These are phyloP conservation scores for Citrus hindsii DNA, from an alignment of 345 rosid genomes.

Conservation along the genomic window DNA sequence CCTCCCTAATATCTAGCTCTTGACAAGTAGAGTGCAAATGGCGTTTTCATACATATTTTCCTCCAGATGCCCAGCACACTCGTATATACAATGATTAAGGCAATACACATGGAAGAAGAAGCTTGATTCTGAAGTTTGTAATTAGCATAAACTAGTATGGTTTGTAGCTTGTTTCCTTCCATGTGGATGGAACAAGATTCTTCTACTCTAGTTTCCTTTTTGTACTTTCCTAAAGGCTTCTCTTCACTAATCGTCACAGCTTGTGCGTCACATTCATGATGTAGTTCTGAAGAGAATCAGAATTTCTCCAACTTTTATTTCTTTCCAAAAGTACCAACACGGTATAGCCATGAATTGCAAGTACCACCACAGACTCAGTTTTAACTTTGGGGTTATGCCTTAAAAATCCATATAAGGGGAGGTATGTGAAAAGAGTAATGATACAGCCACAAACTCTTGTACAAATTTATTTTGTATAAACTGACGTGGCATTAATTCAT, in stretches of 20 bases:
- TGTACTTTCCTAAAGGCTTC: neutral
- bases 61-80: slow-evolving; percentile 4
- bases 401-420: no score
- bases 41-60: neutral
- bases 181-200: slow-evolving; percentile 30
- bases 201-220: slow-evolving; percentile 4
- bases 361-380: no score
- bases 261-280: slow-evolving; percentile 15
- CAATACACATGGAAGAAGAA: neutral
- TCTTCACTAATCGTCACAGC: slow-evolving; percentile 7
- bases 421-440: no score
- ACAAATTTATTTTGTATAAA: no score
- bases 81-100: neutral
- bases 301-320: neutral
- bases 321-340: neutral
- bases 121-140: neutral
- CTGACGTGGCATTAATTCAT: no score
- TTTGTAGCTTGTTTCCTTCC: neutral
- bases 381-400: no score
- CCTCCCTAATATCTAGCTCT: neutral
- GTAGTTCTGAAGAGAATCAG: slow-evolving; percentile 15
- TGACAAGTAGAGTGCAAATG: neutral
- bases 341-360: neutral
- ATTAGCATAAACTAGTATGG: slow-evolving; percentile 9
- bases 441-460: no score